Conservation (phyloP, 148 eudicot genomes). For the Dysphania ambrosioides region DNA sequence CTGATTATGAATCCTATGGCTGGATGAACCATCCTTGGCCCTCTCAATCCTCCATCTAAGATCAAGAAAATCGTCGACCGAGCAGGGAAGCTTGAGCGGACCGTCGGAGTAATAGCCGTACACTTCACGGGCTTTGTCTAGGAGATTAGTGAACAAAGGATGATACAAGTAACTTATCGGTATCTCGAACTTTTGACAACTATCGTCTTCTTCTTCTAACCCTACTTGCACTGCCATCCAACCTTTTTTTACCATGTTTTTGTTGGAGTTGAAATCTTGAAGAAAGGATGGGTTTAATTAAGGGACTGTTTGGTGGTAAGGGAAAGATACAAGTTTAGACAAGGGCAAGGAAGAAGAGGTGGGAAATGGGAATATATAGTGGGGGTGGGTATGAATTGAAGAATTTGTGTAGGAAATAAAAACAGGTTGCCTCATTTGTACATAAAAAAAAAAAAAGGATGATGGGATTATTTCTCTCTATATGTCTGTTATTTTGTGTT, state of each 20-base stretch:
- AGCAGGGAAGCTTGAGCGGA: slow-evolving; percentile 50
- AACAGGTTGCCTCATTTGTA: slow-evolving; percentile 12
- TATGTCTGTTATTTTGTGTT: too few species aligned
- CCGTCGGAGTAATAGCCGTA: slow-evolving; percentile 49
- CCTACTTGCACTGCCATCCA: slow-evolving; percentile 44
- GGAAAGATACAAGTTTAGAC: neutral
- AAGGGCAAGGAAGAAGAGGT: neutral
- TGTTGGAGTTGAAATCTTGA: neutral
- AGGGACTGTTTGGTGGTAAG: neutral
- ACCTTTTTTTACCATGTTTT: slow-evolving; percentile 41
- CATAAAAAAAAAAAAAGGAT: neutral
- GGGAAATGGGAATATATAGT: slow-evolving; percentile 26
- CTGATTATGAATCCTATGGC: neutral
- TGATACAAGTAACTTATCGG: slow-evolving; percentile 50
- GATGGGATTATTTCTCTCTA: too few species aligned
- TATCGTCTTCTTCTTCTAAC: slow-evolving; percentile 25
- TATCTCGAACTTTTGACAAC: slow-evolving; percentile 35
- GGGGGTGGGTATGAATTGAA: neutral
- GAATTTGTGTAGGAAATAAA: neutral
- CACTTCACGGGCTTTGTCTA: slow-evolving; percentile 47
- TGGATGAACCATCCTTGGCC: slow-evolving; percentile 23
- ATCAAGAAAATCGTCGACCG: slow-evolving; percentile 47
- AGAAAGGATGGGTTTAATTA: neutral
- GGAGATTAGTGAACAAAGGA: slow-evolving; percentile 35
- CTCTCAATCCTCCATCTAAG: slow-evolving; percentile 42